These are phyloP conservation scores for Penicillium sp. DNA, from an alignment of 2,329 filamentous ascomycete species.

Conservation along the genomic window DNA sequence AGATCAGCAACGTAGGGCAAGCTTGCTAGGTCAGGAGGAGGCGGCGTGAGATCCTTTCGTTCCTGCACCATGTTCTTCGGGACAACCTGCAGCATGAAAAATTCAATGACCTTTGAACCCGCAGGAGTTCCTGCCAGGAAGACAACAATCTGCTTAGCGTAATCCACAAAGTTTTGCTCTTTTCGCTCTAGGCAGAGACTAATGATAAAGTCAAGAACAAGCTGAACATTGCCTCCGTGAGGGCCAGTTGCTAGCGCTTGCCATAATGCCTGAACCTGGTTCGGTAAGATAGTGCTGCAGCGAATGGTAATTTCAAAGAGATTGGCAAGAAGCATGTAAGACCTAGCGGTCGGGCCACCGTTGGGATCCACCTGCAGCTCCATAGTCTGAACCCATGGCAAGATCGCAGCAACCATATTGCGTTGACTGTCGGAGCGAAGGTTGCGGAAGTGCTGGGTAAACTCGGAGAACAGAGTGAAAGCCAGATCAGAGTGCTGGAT, in stretches of 20 bases:
- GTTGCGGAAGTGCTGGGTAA: conserved; percentile 88
- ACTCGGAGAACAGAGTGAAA: conserved; percentile 94
- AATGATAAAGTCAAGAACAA: conserved; percentile 96
- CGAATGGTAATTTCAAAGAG: conserved; percentile 95
- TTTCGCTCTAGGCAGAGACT: conserved; percentile 86
- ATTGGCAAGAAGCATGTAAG: conserved; percentile 93
- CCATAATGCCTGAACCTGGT: conserved; percentile 97
- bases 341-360: conserved; percentile 84
- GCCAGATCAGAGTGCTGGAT: conserved; percentile 86
- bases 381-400: conserved; percentile 95
- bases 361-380: conserved; percentile 90
- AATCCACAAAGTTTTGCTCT: conserved; percentile 97
- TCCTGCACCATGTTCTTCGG: conserved; percentile 97
- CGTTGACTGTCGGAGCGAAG: conserved; percentile 79
- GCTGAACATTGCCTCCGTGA: conserved; percentile 87
- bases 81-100: conserved; percentile 84
- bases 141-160: conserved; percentile 96
- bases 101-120: conserved; percentile 90
- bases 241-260: conserved; percentile 92
- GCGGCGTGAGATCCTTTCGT: conserved; percentile 69
- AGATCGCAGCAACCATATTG: conserved; percentile 89
- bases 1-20: conserved; percentile 91
- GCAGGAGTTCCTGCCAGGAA: conserved; percentile 85
- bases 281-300: conserved; percentile 82
- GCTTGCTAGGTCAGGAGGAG: conserved; percentile 67